Percentiles rank a stretch among this genome's conserved stretches.
phyloP scores from a whole-genome alignment of 1,284 basidiomycete genomes.

The Filobasidium uniguttulatum region DNA sequence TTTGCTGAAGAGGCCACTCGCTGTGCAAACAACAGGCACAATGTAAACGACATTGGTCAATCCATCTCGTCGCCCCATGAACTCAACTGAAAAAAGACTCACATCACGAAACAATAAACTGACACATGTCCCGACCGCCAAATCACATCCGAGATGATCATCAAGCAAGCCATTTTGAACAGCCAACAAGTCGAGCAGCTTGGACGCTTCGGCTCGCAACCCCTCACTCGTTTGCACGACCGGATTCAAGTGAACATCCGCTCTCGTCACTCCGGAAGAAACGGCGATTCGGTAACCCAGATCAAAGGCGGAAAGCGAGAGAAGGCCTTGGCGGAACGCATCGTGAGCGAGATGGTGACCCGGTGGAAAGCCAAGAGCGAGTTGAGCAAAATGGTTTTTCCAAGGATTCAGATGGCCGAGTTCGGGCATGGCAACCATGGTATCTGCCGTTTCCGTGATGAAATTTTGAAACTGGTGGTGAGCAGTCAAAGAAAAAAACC shows the following conservation, averaged over 20 bases:
- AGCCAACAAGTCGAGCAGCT: conserved; percentile 1
- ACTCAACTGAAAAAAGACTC: conserved; percentile 6
- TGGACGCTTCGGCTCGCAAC: conserved; percentile 10
- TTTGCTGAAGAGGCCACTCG: conserved; percentile 14
- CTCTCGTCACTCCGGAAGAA: neutral
- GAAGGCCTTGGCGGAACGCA: conserved; percentile 16
- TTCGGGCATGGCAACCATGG: conserved; percentile 16
- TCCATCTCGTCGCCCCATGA: no score
- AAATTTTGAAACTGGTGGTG: conserved; percentile 16
- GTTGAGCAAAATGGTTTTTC: conserved; percentile 11
- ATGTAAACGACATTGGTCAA: no score
- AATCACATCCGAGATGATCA: conserved; percentile 11
- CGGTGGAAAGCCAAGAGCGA: conserved; percentile 16
- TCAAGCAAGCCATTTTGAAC: conserved; percentile 4
- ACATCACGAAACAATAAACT: conserved; percentile 18
- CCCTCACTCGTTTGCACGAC: conserved; percentile 16
- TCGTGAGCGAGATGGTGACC: conserved; percentile 17
- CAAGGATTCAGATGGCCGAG: conserved; percentile 16
- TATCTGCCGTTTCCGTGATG: conserved; percentile 15
- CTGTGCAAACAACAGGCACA: conserved; percentile 2
- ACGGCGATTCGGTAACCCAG: conserved; percentile 16
- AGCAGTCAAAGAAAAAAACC: neutral
- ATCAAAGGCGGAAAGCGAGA: conserved; percentile 19
- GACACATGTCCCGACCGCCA: conserved; percentile 15
- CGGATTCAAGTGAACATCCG: conserved; percentile 8